Evolutionary conservation across 495 filamentous ascomycete genomes (phyloP).

Genomic region (Thermothielavioides terrestris): DNA sequence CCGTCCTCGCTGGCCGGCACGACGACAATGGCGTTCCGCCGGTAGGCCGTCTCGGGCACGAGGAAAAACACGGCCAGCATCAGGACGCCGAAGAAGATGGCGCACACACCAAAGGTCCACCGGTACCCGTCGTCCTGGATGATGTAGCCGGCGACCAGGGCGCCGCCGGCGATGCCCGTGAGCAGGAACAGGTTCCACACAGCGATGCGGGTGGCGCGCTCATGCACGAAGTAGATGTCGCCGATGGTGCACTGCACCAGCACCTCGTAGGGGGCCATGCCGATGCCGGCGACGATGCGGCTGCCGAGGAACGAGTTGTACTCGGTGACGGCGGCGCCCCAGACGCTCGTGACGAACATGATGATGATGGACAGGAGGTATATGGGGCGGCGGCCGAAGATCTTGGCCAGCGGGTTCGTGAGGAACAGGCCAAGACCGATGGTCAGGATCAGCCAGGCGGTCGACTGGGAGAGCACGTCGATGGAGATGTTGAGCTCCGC

Average conservation of each 20-base stretch:
- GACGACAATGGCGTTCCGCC: conserved; percentile 22
- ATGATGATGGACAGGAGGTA: conserved; percentile 51
- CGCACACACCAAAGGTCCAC: conserved; percentile 49
- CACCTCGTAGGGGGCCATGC: conserved; percentile 51
- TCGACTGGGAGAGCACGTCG: conserved; percentile 28
- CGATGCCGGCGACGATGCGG: conserved; percentile 42
- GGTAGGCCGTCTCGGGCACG: conserved; percentile 47
- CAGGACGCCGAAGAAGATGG: conserved; percentile 44
- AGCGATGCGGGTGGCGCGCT: conserved; percentile 56
- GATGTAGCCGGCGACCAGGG: conserved; percentile 46
- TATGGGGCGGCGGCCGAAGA: conserved; percentile 55
- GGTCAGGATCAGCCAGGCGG: conserved; percentile 29
- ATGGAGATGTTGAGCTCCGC: conserved; percentile 28
- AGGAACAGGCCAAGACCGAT: conserved; percentile 42
- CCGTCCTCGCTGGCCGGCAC: conserved; percentile 21
- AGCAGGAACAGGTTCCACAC: conserved; percentile 57
- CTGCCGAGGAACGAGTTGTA: conserved; percentile 50
- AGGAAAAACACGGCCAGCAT: conserved; percentile 40
- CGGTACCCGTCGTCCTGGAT: conserved; percentile 44
- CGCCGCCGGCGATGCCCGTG: conserved; percentile 42
- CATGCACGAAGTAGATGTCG: conserved; percentile 55
- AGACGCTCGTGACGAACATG: conserved; percentile 50
- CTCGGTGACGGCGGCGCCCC: conserved; percentile 49
- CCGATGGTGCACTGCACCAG: conserved; percentile 49
- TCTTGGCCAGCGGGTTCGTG: conserved; percentile 54